Base-by-base conservation (phyloP, 768 basidiomycete genomes). In the Russula foetens region DNA sequence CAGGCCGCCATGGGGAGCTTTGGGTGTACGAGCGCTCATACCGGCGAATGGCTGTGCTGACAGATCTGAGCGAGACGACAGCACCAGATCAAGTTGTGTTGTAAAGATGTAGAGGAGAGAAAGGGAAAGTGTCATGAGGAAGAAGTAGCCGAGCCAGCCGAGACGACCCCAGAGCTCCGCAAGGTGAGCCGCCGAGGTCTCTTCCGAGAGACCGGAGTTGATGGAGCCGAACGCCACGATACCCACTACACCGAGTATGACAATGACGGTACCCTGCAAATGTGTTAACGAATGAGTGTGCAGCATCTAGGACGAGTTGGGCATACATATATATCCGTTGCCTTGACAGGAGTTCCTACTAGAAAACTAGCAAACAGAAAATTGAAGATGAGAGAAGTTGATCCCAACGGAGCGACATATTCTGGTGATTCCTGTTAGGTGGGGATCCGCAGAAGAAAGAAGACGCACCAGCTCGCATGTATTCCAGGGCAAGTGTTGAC, bases 331-430 rank as follows among this genome's bases (percentile, higher is more conserved):
- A 94, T 89, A 70, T 95, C 92, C 38, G 81, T 87, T 58, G 75
- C 82, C 45, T 89, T 92, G 41, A 95, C 89, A 1, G 91, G 89
- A 6, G 88, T 90, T 39, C 90, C 90, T 7, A 92, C 86, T 60
- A 92, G 80, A 69, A 92, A 88, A 66, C 88, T 84, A 39, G 96
- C 96, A 71, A 97, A 96, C 39, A 97, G 77, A 70, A 97, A 95
- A 72, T 98, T 98, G 77, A 98, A 98, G 58, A 98, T 84, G 63
- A 98, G 83, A 14, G 92, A 90, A 12, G 92, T 89, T 0, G 92
- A 92, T 15, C 96, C 95, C 4, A 98, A 81, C 2, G 95, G 95
- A 1, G 96, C 96, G 58, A 98, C 95, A 71, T 97, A 98, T 83
- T 96, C 91, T 84, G 73, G 15, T 17, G 58, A 58, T 61, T 69